Evolutionary conservation across 2,329 filamentous ascomycete genomes (phyloP), one percentile per base, ranked within the genome.

Genomic region (Claviceps fusiformis): DNA sequence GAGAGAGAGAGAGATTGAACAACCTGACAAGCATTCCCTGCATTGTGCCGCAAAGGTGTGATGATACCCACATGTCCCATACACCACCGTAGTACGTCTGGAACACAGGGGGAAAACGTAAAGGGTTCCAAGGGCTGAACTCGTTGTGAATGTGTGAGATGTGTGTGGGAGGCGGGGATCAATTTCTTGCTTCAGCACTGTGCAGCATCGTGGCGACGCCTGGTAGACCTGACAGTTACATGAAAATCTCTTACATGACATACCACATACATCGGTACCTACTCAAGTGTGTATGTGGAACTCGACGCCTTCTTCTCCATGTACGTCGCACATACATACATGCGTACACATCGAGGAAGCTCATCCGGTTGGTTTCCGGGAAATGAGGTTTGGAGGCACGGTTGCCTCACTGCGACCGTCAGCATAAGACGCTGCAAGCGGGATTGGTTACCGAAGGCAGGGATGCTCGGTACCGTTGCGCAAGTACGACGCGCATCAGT

Each of bases 301-400:
- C 24, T 10, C 10, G 44, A 27, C 44, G 27, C 19, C 19, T 46
- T 7, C 2, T 24, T 15, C 5, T 46, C 11, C 13, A 24, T 46
- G 44, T 44, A 19, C 7, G 35, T 13, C 24, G 19, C 27, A 27
- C 44, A 46, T 46, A 27, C 24, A 27, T 11, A 27, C 19, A 10
- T 15, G 24, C 3, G 24, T 24, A 24, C 24, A 24, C 3, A 24
- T 24, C 24, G 24, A 46, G 44, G 11, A 35, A 37, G 50, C 17
- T 43, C 39, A 15, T 55, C 55, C 48, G 55, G 52, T 46, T 46
- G 49, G 55, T 53, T 57, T 27, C 55, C 55, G 52, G 55, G 55
- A 54, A 53, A 57, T 55, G 53, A 57, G 43, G 53, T 5, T 17
- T 7, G 31, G 31, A 24, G 39, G 46, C 53, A 47, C 9, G 19